Base-by-base conservation (phyloP, 768 basidiomycete genomes). In the Tricholoma terreum region DNA sequence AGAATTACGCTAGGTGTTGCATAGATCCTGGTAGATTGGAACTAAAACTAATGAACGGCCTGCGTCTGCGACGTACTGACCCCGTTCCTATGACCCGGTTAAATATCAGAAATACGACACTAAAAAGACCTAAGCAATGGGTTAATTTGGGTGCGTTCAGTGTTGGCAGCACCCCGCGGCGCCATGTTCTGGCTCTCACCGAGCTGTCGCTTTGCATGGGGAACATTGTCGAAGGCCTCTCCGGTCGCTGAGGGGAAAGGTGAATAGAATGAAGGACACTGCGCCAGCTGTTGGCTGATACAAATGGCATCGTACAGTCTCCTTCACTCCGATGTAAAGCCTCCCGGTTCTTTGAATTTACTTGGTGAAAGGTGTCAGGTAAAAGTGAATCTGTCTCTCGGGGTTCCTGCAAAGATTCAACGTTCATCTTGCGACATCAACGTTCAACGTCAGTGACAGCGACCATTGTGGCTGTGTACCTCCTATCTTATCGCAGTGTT, bases 71-170 rank as follows among this genome's bases (percentile, higher is more conserved):
- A 2, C 27, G 36, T 27, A 67, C 73, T 30, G 56, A 85, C 88
- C 88, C 87, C 17, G 86, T 84, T 17, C 88, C 87, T 30, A 89
- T 85, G n/a, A 88, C 78, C 27, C 84, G 80, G 64, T 90, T 90
- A 74, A 89, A 88, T 35, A 90, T 84, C 42, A 90, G 80, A 60
- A 82, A 85, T 2, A 82, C 69, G 3, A 85, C 82, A 57, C 83
- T 86, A 45, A 79, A 66, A 6, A 80, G 63, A 6, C 82, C 81
- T 81, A 55, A 31, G 34, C 27, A 55, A 43, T 27, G 24, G 11
- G 43, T 27, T 42, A 49, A 19, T 22, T 6, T 51, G 21, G 24
- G 15, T 22, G 6, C 33, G 54, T 11, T 1, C 8, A 4, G 2
- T 50, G 24, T 3, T n/a, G n/a, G n/a, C n/a, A n/a, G n/a, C 24